These are phyloP conservation scores for Exophiala oligosperma DNA, from an alignment of 2,329 filamentous ascomycete genomes.

Conservation along the genomic window DNA sequence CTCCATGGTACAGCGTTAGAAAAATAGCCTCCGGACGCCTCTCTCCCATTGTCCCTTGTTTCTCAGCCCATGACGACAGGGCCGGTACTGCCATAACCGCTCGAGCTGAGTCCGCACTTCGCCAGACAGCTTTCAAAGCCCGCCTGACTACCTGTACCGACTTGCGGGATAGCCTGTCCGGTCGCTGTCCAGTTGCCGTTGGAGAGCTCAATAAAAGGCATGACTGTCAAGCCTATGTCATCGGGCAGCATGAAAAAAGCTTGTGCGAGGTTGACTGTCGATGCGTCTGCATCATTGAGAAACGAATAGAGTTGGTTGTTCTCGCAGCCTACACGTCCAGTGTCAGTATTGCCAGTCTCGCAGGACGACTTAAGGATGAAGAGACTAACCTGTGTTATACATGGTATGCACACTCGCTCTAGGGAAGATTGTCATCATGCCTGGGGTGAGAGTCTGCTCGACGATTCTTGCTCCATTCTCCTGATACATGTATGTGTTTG, in stretches of 20 bases:
- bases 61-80: background rate
- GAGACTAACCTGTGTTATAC: constrained; percentile 43
- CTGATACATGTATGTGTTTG: constrained; percentile 48
- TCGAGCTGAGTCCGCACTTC: constrained; percentile 12
- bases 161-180: constrained; percentile 33
- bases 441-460: constrained; percentile 38
- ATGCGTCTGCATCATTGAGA: constrained; percentile 45
- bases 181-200: constrained; percentile 34
- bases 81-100: background rate
- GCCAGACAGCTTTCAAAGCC: constrained; percentile 41
- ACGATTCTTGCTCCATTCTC: constrained; percentile 48
- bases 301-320: constrained; percentile 48
- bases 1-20: background rate
- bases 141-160: constrained; percentile 45
- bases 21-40: background rate
- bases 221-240: constrained; percentile 43
- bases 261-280: constrained; percentile 46
- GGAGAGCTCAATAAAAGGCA: constrained; percentile 35
- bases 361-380: background rate
- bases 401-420: constrained; percentile 47
- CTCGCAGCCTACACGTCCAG: constrained; percentile 34
- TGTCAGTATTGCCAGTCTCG: background rate
- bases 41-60: background rate
- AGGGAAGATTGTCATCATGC: constrained; percentile 49
- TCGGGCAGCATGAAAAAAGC: constrained; percentile 40